phyloP scores from a whole-genome alignment of 1,284 basidiomycete species.

The Sphaerobolus stellatus region DNA sequence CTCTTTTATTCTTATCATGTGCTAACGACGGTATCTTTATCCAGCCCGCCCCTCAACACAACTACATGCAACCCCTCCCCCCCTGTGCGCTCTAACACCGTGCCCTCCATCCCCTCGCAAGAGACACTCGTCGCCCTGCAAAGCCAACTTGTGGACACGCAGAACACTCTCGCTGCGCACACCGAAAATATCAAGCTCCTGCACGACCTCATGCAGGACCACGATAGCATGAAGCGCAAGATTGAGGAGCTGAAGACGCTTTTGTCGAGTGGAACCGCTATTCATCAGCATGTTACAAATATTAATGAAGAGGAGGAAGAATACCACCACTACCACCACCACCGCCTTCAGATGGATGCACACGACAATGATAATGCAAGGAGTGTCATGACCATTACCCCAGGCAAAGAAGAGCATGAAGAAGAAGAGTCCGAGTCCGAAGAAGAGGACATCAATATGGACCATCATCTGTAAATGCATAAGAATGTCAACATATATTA shows the following conservation, averaged over 20 bases:
- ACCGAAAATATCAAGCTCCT: conserved; percentile 84
- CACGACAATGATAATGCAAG: conserved; percentile 59
- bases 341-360: conserved; percentile 40
- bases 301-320: too few relatives aligned
- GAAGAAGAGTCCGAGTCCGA: conserved; percentile 48
- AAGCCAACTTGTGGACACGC: conserved; percentile 82
- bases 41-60: conserved; percentile 30
- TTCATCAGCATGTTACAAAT: too few relatives aligned
- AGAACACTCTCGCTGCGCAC: conserved; percentile 74
- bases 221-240: conserved; percentile 83
- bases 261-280: conserved; percentile 46
- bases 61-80: conserved; percentile 13
- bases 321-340: too few relatives aligned
- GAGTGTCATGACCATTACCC: conserved; percentile 62
- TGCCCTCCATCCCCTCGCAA: conserved; percentile 26
- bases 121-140: conserved; percentile 62
- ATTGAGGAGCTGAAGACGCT: conserved; percentile 68
- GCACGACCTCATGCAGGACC: conserved; percentile 69
- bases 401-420: conserved; percentile 48
- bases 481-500: too few relatives aligned
- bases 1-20: conserved; percentile 2
- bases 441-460: too few relatives aligned
- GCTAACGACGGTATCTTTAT: too few relatives aligned
- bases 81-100: conserved; percentile 24
- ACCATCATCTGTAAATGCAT: too few relatives aligned